Evolutionary conservation across 768 basidiomycete species (phyloP).

Genomic region (Lactifluus volemus): DNA sequence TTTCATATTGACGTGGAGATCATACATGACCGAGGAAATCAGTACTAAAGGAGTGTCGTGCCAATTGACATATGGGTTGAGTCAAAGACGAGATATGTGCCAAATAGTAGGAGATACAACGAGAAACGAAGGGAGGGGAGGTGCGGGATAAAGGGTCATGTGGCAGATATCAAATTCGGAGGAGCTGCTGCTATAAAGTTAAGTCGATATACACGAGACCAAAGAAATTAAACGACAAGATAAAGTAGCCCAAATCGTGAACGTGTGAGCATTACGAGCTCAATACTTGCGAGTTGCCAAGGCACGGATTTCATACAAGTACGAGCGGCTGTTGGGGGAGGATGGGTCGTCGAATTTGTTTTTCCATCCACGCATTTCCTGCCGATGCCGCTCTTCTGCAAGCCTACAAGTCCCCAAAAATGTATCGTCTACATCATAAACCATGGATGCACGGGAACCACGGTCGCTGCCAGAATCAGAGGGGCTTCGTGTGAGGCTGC

Average conservation of each 20-base stretch:
- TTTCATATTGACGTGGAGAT: constrained; percentile 6
- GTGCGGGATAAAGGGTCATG: neutral
- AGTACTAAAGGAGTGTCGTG: constrained; percentile 13
- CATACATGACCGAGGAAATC: constrained; percentile 10
- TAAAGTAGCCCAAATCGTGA: constrained; percentile 10
- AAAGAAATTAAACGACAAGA: constrained; percentile 8
- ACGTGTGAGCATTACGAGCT: constrained; percentile 7
- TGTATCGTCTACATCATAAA: constrained; percentile 67
- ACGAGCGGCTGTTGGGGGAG: constrained; percentile 47
- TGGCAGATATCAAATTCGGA: neutral
- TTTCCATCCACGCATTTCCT: constrained; percentile 80
- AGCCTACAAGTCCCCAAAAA: constrained; percentile 62
- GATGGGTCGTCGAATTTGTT: constrained; percentile 21
- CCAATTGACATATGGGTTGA: neutral
- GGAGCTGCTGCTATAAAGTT: neutral
- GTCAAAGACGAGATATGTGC: constrained; percentile 6
- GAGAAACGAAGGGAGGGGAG: neutral
- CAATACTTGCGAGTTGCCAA: constrained; percentile 75
- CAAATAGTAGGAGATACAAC: neutral
- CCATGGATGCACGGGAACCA: constrained; percentile 71
- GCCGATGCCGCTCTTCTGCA: constrained; percentile 76
- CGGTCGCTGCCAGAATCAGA: constrained; percentile 76
- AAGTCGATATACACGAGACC: constrained; percentile 6
- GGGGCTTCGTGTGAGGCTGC: constrained; percentile 51
- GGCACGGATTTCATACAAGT: constrained; percentile 74